Base-by-base conservation (phyloP, 768 basidiomycete genomes). In the Inosperma sp. region DNA sequence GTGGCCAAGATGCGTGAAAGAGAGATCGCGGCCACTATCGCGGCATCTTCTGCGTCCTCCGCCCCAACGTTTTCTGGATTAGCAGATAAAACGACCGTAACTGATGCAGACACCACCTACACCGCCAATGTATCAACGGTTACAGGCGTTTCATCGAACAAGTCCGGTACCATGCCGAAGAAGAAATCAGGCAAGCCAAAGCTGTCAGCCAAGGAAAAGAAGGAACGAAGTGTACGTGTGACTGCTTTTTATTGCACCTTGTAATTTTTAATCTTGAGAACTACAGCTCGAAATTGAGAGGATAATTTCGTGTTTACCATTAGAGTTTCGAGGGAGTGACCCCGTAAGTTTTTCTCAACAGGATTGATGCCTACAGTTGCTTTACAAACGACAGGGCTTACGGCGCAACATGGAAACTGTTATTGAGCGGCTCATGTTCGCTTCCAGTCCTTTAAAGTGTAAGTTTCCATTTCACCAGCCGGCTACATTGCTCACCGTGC, bases 301-400 rank as follows among this genome's bases (percentile, higher is more conserved):
- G 51, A 77, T 89, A 13, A 76, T 94, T 13, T 77, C 83, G 21
- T 81, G 78, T 48, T 72, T 95, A 30, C 93, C 93, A 0, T 74
- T 97, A 10, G 93, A 95, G 66, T 97, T 93, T 64, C 79, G 93
- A 19, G 93, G 93, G 7, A 86, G 75, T 56, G 90, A 95, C 67
- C 85, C 88, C 2, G 91, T 90, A 62, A 49, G 86, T 72, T 43
- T 36, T 35, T 2, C 3, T 12, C 3, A 35, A 25, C 14, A 13
- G 5, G 5, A 9, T 25, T 14, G 7, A 23, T 2, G 17, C 26
- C 16, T n/a, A 19, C 22, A n/a, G 17, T 30, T 16, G 36, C 29
- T 31, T 37, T 21, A 37, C 19, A 3, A 1, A 16, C 7, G 19
- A 23, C 21, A 93, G 86, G 79, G 75, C 48, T 72, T 93, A 33